Evolutionary conservation across 805 yeast species (phyloP), one percentile per base, ranked within the genome.

Genomic region (Tetrapisispora iriomotensis): DNA sequence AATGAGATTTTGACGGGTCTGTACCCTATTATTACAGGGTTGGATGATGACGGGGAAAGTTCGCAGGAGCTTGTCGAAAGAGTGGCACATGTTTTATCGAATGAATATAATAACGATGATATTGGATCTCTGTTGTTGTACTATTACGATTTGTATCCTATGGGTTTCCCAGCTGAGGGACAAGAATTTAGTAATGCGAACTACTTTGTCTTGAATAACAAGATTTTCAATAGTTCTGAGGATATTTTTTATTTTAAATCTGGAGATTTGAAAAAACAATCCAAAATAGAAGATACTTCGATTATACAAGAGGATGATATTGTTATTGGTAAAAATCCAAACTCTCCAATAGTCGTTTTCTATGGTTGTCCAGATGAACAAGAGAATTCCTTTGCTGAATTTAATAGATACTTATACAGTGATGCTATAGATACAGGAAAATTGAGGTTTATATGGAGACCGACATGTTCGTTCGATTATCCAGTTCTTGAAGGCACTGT

Each of bases 211-310:
- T 33, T 60, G 23, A 57, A 57, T 37, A 49, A 49, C 3, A 42
- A 47, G 36, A 43, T 34, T 14, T 80, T 79, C 51, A 78, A 87
- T 49, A 73, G 79, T 8, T 64, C 79, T 3, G 83, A 75, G 40
- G 94, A 82, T 41, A 71, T 86, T 1, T 92, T 75, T 57, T 94
- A 96, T 3, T 66, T 92, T 41, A 79, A 81, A 55, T 73, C 85
- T 0, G 65, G 65, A 20, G 61, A 64, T n/a, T 49, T 54, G 6
- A 38, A 45, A 19, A 41, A 37, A 9, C 62, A 57, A 37, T 42
- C 48, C 7, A 20, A 20, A 18, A 23, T 48, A 8, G 34, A 46
- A 1, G 58, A 54, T 34, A 42, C 43, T 4, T 36, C 43, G 4
- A 37, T 50, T 3, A 22, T 62, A 13, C 33, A 62, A 3, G 66